Conservation (phyloP, 2,329 filamentous ascomycete genomes). For the Penicillium sp. region DNA sequence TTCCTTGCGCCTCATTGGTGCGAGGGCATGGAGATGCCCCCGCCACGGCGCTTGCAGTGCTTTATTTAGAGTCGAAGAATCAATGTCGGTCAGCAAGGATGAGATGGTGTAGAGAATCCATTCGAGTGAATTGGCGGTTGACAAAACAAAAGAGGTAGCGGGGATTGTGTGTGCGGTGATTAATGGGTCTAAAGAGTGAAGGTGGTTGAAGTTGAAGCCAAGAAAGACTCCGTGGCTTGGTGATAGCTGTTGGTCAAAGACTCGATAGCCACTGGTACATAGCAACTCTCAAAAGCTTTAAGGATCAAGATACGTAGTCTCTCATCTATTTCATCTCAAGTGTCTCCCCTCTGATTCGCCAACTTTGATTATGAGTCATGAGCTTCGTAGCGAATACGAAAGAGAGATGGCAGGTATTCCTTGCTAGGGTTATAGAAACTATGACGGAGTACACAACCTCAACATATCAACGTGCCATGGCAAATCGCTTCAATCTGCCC, state of each 20-base stretch:
- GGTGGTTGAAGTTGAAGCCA: not conserved
- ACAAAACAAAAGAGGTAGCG: not conserved
- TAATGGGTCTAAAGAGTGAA: not conserved
- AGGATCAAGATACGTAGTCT: not conserved
- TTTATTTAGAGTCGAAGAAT: constrained; percentile 17
- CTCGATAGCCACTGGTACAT: not conserved
- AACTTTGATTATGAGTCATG: not conserved
- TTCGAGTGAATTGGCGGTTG: not conserved
- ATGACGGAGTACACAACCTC: not conserved
- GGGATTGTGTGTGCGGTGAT: not conserved
- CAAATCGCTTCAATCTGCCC: constrained; percentile 1
- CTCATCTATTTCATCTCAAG: no score
- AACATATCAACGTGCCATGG: not conserved
- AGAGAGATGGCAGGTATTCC: not conserved
- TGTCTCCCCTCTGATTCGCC: not conserved
- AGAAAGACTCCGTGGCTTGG: not conserved
- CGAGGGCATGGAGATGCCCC: constrained; percentile 2
- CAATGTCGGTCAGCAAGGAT: not conserved
- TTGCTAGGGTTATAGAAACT: not conserved
- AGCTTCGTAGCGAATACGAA: not conserved
- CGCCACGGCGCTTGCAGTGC: constrained; percentile 27
- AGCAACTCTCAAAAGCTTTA: not conserved
- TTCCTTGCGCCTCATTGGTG: constrained; percentile 2
- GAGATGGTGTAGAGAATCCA: not conserved
- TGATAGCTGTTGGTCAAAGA: not conserved